Conservation (phyloP, 2,329 filamentous ascomycete genomes). For the Chaetothyriales sp. region DNA sequence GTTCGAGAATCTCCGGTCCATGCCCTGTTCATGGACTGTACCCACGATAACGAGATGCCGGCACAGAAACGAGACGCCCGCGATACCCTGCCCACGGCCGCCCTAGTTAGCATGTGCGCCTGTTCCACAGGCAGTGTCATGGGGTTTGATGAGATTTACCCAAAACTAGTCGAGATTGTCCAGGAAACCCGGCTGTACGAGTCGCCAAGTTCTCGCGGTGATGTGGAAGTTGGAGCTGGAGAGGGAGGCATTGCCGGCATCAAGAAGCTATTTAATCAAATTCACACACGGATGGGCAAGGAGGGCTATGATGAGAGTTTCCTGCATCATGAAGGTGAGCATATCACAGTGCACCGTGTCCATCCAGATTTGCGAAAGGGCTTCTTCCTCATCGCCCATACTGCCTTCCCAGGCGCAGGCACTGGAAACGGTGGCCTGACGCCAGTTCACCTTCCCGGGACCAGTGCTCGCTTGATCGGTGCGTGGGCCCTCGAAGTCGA, state of each 20-base stretch:
- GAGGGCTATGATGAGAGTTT: conserved; percentile 91
- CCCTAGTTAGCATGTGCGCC: conserved; percentile 87
- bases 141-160: conserved; percentile 95
- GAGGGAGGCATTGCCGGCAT: conserved; percentile 75
- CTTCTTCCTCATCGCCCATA: conserved; percentile 90
- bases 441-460: conserved; percentile 66
- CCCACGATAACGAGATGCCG: conserved; percentile 93
- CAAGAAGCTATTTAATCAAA: conserved; percentile 85
- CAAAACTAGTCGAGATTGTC: conserved; percentile 81
- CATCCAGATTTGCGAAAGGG: conserved; percentile 85
- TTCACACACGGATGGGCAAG: conserved; percentile 89
- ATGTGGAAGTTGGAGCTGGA: conserved; percentile 51
- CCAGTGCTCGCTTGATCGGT: conserved; percentile 69
- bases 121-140: conserved; percentile 92
- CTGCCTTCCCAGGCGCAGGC: conserved; percentile 81
- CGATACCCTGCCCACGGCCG: conserved; percentile 86
- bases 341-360: conserved; percentile 88
- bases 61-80: conserved; percentile 88
- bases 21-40: conserved; percentile 97
- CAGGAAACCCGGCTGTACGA: conserved; percentile 73
- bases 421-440: conserved; percentile 68
- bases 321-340: conserved; percentile 90
- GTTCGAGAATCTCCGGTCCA: conserved; percentile 83
- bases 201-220: conserved; percentile 52
- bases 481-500: conserved; percentile 90